phyloP scores from a whole-genome alignment of 176 grass and related monocot genomes.

The Elymus sibiricus region DNA sequence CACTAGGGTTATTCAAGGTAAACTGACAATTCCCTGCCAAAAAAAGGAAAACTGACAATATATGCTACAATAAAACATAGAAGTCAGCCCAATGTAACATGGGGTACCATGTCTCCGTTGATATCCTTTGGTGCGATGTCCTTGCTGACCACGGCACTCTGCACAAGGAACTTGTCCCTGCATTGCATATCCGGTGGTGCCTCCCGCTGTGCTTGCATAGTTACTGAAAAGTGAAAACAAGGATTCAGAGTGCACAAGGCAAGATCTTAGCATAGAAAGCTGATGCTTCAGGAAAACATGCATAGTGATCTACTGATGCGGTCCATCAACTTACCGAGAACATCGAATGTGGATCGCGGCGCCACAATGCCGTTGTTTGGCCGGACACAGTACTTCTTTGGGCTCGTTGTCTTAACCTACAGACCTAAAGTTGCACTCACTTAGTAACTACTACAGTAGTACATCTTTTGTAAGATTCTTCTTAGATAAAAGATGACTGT shows the following conservation, averaged over 20 bases:
- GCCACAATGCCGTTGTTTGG: constrained; percentile 88
- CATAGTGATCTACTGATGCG: not conserved
- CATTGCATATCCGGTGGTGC: constrained; percentile 76
- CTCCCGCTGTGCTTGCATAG: constrained; percentile 91
- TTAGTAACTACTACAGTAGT: not conserved
- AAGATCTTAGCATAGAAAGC: not conserved
- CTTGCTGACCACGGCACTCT: constrained; percentile 68
- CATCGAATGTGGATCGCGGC: constrained; percentile 59
- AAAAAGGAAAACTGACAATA: not conserved
- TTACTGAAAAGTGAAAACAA: constrained; percentile 81
- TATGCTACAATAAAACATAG: not conserved
- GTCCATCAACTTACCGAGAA: constrained; percentile 55
- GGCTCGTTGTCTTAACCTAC: constrained; percentile 95
- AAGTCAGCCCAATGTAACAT: not conserved
- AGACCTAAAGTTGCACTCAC: not conserved
- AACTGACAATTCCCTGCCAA: not conserved
- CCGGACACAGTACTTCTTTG: constrained; percentile 94
- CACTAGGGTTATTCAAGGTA: not conserved
- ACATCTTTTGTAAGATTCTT: not conserved
- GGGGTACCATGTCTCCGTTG: constrained; percentile 61
- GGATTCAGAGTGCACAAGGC: not conserved
- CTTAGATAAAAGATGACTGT: not conserved
- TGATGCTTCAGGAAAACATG: not conserved
- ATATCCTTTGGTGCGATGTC: constrained; percentile 54
- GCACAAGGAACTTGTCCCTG: constrained; percentile 95